Evolutionary conservation across 2,329 filamentous ascomycete genomes (phyloP), one percentile per base, ranked within the genome.

Genomic region (Aspergillus tamarii): DNA sequence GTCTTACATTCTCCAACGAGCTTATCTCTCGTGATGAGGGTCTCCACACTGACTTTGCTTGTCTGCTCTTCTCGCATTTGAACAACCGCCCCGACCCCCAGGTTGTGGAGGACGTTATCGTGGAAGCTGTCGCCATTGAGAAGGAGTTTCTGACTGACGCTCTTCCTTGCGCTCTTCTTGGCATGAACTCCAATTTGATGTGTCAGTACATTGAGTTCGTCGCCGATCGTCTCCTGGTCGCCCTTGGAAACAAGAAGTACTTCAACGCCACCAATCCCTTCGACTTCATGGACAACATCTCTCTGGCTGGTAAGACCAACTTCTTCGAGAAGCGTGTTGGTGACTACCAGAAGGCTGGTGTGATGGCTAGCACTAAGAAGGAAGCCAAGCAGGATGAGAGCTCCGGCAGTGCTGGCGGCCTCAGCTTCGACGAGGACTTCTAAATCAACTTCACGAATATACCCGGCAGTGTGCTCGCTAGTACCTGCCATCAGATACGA

Each of bases 201-300:
- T 96, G 96, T 87, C 94, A 98, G 84, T 99, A 99, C 86, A 99
- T 99, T 72, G 95, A 99, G 88, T 99, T 99, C 74, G 95, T 99
- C 56, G 95, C 95, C 68, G 95, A 99, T 80, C 92, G 95, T 73
- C 90, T 99, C 41, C 88, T 99, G 41, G 85, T 98, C 64, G 90
- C 95, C 36, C 91, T 99, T 54, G 95, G 95, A 75, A 97, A 97
- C 82, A 87, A 91, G 73, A 98, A 97, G 87, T 86, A 91, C 74
- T 99, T 96, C 88, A 92, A 95, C 77, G 85, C 91, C 30, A 88
- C 90, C 79, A 99, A 99, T 84, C 95, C 95, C 78, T 99, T 99
- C 80, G 95, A 99, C 86, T 99, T 99, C 82, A 99, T 99, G 95
- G 95, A 99, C 87, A 97, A 97, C 84, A 99, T 99, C 82, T 98